Conservation (phyloP, 345 rosid genomes). For the Clarkia xantiana region DNA sequence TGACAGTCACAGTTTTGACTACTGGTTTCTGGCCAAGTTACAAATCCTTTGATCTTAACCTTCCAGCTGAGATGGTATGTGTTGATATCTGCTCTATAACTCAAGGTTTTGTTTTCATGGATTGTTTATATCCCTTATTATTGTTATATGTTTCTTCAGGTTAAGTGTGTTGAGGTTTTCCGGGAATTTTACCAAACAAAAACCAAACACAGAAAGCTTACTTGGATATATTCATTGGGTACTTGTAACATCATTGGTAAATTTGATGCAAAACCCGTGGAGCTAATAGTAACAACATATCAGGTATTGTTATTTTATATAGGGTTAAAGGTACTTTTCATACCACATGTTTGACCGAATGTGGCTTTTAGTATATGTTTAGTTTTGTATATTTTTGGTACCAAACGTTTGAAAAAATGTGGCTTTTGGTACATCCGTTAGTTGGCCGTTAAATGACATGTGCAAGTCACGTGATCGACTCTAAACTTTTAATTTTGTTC, state of each 20-base stretch:
- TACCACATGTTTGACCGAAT: no score
- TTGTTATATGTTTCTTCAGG: conserved; percentile 23
- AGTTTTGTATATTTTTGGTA: no score
- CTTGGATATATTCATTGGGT: conserved; percentile 62
- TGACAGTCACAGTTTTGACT: conserved; percentile 72
- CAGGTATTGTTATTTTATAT: conserved; percentile 42
- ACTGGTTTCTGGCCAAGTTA: conserved; percentile 92
- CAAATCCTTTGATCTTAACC: conserved; percentile 67
- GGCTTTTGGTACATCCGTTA: no score
- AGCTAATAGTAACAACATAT: conserved; percentile 54
- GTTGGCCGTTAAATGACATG: no score
- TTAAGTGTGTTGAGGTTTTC: conserved; percentile 54
- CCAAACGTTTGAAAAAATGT: no score
- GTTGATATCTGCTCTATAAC: background rate
- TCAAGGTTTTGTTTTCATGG: background rate
- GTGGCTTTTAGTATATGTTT: no score
- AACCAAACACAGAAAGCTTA: conserved; percentile 54
- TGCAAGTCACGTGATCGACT: no score
- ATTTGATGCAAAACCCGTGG: conserved; percentile 51
- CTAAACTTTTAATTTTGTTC: no score
- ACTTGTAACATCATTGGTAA: conserved; percentile 43
- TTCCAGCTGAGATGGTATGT: conserved; percentile 69
- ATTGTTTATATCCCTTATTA: background rate
- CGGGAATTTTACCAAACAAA: conserved; percentile 46
- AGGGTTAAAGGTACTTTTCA: no score